phyloP scores from a whole-genome alignment of 192 early-diverging fungal genomes.

The Backusella psychrophila region DNA sequence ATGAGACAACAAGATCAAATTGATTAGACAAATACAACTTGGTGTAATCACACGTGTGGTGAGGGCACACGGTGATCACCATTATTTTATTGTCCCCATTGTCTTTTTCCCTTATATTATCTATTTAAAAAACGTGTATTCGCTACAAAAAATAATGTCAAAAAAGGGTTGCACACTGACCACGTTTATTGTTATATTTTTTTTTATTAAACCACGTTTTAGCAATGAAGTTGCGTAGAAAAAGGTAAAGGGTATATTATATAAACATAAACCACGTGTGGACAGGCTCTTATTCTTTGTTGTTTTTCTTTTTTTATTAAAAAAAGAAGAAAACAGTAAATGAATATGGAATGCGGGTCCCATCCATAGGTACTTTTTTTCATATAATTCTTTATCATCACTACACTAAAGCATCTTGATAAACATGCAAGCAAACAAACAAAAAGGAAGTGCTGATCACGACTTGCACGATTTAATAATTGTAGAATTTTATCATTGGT shows the following conservation, averaged over 20 bases:
- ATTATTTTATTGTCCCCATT: neutral
- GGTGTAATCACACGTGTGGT: neutral
- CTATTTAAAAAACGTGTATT: neutral
- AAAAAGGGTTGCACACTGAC: neutral
- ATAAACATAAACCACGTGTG: neutral
- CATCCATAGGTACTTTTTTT: too few species aligned
- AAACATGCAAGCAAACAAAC: neutral
- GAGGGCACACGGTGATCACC: neutral
- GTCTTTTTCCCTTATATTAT: neutral
- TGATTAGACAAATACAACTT: neutral
- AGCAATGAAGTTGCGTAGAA: neutral
- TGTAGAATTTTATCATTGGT: slow-evolving; percentile 8
- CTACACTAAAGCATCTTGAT: neutral
- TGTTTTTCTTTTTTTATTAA: neutral
- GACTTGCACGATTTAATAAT: neutral
- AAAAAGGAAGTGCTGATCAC: slow-evolving; percentile 5
- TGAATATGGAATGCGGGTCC: neutral
- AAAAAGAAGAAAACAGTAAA: neutral
- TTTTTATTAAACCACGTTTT: slow-evolving; percentile 8
- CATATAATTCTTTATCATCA: too few species aligned
- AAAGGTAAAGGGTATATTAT: neutral
- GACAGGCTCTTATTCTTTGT: neutral
- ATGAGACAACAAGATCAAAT: neutral
- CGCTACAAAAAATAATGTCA: neutral
- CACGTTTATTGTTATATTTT: slow-evolving; percentile 1